phyloP scores from a whole-genome alignment of 1,284 basidiomycete genomes.

The Trametes pubescens region DNA sequence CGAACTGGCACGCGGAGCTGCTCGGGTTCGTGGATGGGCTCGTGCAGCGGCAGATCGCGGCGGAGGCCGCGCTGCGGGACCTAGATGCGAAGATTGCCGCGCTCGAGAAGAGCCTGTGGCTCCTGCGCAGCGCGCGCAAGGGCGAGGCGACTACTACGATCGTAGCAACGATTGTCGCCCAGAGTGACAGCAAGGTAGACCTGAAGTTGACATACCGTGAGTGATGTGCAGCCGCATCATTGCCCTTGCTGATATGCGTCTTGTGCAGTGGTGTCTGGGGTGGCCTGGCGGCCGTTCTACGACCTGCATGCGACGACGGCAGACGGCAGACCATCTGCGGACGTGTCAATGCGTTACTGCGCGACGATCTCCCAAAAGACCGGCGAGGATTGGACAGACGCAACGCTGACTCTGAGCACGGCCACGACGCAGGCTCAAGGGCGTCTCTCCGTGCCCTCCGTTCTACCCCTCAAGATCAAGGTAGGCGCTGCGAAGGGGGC shows the following conservation, averaged over 20 bases:
- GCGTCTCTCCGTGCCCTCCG: slow-evolving; percentile 11
- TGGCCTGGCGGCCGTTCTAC: slow-evolving; percentile 61
- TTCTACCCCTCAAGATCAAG: slow-evolving; percentile 6
- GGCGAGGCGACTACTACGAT: slow-evolving; percentile 48
- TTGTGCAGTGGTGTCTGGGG: slow-evolving; percentile 56
- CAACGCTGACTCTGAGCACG: slow-evolving; percentile 62
- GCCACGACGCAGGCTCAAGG: slow-evolving; percentile 36
- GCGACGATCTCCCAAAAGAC: slow-evolving; percentile 62
- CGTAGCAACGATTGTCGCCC: slow-evolving; percentile 48
- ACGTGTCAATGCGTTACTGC: slow-evolving; percentile 61
- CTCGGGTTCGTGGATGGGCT: slow-evolving; percentile 52
- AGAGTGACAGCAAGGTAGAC: slow-evolving; percentile 47
- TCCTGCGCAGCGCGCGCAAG: slow-evolving; percentile 39
- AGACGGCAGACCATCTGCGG: slow-evolving; percentile 51
- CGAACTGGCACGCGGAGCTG: slow-evolving; percentile 40
- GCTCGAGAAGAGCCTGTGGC: slow-evolving; percentile 41
- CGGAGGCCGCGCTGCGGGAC: slow-evolving; percentile 47
- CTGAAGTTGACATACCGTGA: slow-evolving; percentile 37
- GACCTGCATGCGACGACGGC: slow-evolving; percentile 61
- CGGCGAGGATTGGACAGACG: slow-evolving; percentile 65
- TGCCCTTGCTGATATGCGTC: neutral
- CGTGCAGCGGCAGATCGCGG: slow-evolving; percentile 48
- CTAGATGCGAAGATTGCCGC: slow-evolving; percentile 50
- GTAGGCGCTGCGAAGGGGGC: neutral
- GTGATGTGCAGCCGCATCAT: neutral